phyloP scores from a whole-genome alignment of 1,284 basidiomycete genomes.

The Rugosomyces carneus region DNA sequence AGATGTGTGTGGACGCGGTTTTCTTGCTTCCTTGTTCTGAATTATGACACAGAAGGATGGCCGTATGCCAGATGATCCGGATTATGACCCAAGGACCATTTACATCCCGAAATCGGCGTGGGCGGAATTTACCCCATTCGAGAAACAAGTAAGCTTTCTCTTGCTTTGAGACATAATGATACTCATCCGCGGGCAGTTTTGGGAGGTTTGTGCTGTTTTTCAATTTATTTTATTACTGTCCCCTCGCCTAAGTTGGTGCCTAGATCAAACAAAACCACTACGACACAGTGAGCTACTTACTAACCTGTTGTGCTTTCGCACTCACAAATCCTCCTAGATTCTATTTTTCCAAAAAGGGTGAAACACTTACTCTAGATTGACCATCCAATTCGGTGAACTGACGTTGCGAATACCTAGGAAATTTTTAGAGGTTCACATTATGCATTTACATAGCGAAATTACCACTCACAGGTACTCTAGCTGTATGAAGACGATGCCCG shows the following conservation, averaged over 20 bases:
- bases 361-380: conserved; percentile 21
- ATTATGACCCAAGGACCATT: conserved; percentile 92
- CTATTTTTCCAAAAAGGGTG: conserved; percentile 98
- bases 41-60: conserved; percentile 67
- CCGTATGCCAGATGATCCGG: conserved; percentile 70
- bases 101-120: conserved; percentile 78
- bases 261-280: conserved; percentile 92
- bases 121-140: conserved; percentile 90
- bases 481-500: conserved; percentile 95
- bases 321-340: conserved; percentile 33
- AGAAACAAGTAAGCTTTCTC: conserved; percentile 64
- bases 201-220: conserved; percentile 53
- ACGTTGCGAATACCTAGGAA: conserved; percentile 36
- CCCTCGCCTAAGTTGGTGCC: neutral
- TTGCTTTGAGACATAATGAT: neutral
- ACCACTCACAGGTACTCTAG: conserved; percentile 34
- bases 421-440: conserved; percentile 52
- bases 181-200: conserved; percentile 52
- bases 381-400: neutral
- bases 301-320: neutral
- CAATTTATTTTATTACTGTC: neutral
- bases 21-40: neutral
- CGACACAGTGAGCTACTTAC: conserved; percentile 57
- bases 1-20: conserved; percentile 49
- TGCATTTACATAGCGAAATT: conserved; percentile 6